Evolutionary conservation across 306 rosid species (phyloP).

Genomic region (Benincasa hispida): DNA sequence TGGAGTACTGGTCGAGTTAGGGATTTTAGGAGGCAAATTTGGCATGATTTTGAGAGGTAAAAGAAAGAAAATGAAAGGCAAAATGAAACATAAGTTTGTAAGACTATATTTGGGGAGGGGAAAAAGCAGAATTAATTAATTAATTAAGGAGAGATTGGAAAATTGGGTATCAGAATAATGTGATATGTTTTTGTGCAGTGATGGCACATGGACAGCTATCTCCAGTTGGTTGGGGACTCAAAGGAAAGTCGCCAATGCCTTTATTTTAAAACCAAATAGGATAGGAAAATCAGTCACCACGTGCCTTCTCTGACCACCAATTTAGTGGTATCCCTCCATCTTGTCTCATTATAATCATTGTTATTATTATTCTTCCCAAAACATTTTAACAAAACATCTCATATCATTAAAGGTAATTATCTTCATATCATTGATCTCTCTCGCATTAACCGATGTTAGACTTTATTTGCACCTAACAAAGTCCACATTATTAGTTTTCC

Average conservation of each 20-base stretch:
- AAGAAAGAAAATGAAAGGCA: background rate
- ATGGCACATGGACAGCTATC: conserved; percentile 9
- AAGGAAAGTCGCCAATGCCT: background rate
- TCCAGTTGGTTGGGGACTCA: background rate
- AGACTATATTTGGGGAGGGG: no score
- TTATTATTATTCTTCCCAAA: background rate
- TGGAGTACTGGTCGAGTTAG: conserved; percentile 30
- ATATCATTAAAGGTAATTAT: no score
- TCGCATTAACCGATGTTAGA: no score
- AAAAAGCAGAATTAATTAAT: no score
- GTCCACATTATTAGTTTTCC: no score
- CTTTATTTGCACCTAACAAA: no score
- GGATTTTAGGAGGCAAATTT: conserved; percentile 85
- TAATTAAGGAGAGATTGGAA: no score
- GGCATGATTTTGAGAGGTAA: conserved; percentile 31
- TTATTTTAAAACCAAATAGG: background rate
- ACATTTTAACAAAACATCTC: no score
- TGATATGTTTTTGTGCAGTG: background rate
- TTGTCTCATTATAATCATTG: conserved; percentile 1
- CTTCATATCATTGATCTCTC: no score
- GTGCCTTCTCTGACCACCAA: conserved; percentile 3
- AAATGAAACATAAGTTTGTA: background rate
- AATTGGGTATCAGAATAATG: background rate
- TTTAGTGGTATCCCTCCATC: conserved; percentile 5
- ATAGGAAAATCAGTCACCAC: conserved; percentile 3